A percentile compares a stretch with the other conserved stretches of the same genome.
Evolutionary conservation across 2,329 filamentous ascomycete species (phyloP).

Genomic region (Nannizzia gypsea): DNA sequence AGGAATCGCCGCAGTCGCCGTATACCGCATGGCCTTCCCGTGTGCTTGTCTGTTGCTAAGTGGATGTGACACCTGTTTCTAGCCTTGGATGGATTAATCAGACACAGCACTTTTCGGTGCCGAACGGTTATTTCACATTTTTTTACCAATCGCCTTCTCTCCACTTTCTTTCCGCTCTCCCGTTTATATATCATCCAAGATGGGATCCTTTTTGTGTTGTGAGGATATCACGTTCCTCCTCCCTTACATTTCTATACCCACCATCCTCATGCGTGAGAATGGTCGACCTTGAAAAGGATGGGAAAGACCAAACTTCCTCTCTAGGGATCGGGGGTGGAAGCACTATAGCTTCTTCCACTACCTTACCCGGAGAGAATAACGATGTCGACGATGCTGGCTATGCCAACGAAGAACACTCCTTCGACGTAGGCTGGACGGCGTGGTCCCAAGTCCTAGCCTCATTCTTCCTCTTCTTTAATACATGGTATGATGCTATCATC

Average conservation of each 20-base stretch:
- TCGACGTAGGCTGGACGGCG: slow-evolving; percentile 20
- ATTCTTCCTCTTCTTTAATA: slow-evolving; percentile 39
- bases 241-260: not conserved
- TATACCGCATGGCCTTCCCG: not conserved
- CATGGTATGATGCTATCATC: slow-evolving; percentile 32
- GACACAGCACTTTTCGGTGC: not conserved
- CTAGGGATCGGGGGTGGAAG: not conserved
- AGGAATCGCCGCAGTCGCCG: not conserved
- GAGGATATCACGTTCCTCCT: not conserved
- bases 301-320: not conserved
- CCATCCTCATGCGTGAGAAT: not conserved
- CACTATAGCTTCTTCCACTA: not conserved
- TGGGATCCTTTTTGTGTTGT: not conserved
- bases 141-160: not conserved
- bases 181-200: not conserved
- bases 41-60: not conserved
- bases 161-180: not conserved
- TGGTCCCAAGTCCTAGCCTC: slow-evolving; percentile 39
- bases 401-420: slow-evolving; percentile 10
- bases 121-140: not conserved
- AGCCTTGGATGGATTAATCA: not conserved
- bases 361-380: not conserved
- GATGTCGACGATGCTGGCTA: slow-evolving; percentile 6
- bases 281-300: slow-evolving; percentile 1
- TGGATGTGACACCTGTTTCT: not conserved